Evolutionary conservation across 345 rosid species (phyloP), one percentile per base, ranked within the genome.

Genomic region (Gossypium rotundifolium): DNA sequence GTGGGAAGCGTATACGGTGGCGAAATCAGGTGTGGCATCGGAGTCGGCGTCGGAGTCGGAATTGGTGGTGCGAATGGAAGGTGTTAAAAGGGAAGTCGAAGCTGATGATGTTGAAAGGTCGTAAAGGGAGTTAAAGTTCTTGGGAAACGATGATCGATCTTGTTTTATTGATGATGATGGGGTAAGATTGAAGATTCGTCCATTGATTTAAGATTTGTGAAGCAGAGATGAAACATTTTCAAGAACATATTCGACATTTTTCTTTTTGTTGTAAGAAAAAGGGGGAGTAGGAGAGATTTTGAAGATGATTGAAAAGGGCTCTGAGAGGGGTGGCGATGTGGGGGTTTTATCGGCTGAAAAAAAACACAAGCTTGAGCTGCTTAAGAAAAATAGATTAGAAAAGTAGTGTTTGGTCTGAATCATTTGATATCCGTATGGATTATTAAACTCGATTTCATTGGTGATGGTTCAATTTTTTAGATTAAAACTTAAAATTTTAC

Each of bases 1-100:
- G n/a, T 81, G 91, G 54, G 98, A 92, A 69, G 97, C 94, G n/a
- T 84, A 86, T 17, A 87, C 77, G 63, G 94, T 77, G 69, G 97
- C 79, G 63, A 94, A 75, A 79, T 94, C 96, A 4, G 87, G 91
- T 0, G 83, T 83, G 0, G 57, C 64, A 51, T 42, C 45, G 64
- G 23, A 1, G 23, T 23, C 23, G 1, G 72, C 1, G 33, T 78
- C 83, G 48, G 88, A 76, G 76, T 85, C 78, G 68, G 83, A 63
- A 22, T 57, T 27, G 13, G 22, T 9, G 59, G 79, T 25, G 49
- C 79, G 73, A 12, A 81, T 67, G 68, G 87, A 81, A 52, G 84
- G 78, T 62, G 81, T 77, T 38, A 74, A 23, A 52, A 75, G 62
- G 65, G 84, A 77, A 42, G 83, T 78, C 52, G 85, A 76, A 20